These are phyloP conservation scores for Mycena filopes DNA, from an alignment of 768 basidiomycete species.

Conservation along the genomic window DNA sequence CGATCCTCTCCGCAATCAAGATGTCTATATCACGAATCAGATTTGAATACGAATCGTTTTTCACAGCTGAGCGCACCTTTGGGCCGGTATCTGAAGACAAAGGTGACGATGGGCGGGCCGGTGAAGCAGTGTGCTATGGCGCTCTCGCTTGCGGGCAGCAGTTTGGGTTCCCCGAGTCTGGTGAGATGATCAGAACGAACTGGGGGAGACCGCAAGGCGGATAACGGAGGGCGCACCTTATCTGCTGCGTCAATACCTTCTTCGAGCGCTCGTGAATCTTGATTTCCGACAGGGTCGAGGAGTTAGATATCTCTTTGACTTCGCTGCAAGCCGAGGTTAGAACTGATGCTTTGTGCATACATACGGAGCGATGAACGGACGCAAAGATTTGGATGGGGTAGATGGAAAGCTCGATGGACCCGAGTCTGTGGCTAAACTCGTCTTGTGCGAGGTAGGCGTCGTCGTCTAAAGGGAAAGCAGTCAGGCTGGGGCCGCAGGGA, in stretches of 20 bases:
- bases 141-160: neutral
- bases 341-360: no score
- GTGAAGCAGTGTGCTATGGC: conserved; percentile 13
- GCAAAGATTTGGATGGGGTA: conserved; percentile 14
- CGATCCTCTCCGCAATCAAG: conserved; percentile 17
- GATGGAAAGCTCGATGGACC: conserved; percentile 14
- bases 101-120: conserved; percentile 21
- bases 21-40: conserved; percentile 1
- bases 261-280: conserved; percentile 27
- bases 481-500: neutral
- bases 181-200: neutral
- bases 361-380: no score
- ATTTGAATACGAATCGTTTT: neutral
- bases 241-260: conserved; percentile 11
- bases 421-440: conserved; percentile 1
- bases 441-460: conserved; percentile 17
- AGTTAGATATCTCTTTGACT: neutral
- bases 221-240: neutral
- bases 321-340: no score
- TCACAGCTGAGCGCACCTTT: neutral
- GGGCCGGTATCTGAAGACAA: conserved; percentile 27
- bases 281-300: conserved; percentile 12
- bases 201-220: no score
- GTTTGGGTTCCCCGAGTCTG: conserved; percentile 19
- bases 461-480: conserved; percentile 9